These are phyloP conservation scores for Botrytis paeoniae DNA, from an alignment of 2,329 filamentous ascomycete species.

Conservation along the genomic window DNA sequence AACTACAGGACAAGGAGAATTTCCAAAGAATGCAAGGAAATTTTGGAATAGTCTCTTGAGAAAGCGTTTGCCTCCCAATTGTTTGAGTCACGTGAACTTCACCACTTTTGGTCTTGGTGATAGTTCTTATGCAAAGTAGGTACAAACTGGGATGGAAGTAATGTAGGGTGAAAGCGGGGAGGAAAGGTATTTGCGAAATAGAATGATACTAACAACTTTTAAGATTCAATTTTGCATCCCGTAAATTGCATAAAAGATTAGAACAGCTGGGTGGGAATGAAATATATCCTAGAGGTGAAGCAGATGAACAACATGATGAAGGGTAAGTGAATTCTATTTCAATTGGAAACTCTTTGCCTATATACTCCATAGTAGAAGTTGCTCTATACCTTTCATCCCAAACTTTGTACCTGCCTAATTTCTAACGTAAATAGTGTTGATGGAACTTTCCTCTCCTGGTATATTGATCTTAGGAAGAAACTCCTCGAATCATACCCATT, in stretches of 20 bases:
- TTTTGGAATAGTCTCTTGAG: constrained; percentile 87
- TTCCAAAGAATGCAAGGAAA: constrained; percentile 74
- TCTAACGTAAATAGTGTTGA: constrained; percentile 59
- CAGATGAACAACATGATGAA: constrained; percentile 90
- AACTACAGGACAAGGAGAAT: constrained; percentile 91
- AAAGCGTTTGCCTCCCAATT: constrained; percentile 70
- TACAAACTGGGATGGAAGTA: neutral
- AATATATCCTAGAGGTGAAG: constrained; percentile 77
- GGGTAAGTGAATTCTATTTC: constrained; percentile 55
- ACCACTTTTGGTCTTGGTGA: constrained; percentile 90
- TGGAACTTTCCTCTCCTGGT: constrained; percentile 78
- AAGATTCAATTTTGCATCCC: constrained; percentile 89
- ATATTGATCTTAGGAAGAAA: constrained; percentile 61
- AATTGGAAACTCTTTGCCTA: neutral
- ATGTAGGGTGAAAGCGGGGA: neutral
- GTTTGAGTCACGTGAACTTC: constrained; percentile 67
- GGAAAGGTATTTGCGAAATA: neutral
- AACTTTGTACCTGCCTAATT: neutral
- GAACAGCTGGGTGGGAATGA: constrained; percentile 77
- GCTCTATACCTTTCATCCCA: neutral
- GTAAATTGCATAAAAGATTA: constrained; percentile 82
- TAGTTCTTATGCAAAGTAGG: constrained; percentile 86
- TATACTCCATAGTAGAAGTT: neutral
- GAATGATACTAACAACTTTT: constrained; percentile 20
- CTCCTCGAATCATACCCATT: constrained; percentile 68